These are phyloP conservation scores for Pyrrhoderma noxium DNA, from an alignment of 1,284 basidiomycete species.

Conservation along the genomic window DNA sequence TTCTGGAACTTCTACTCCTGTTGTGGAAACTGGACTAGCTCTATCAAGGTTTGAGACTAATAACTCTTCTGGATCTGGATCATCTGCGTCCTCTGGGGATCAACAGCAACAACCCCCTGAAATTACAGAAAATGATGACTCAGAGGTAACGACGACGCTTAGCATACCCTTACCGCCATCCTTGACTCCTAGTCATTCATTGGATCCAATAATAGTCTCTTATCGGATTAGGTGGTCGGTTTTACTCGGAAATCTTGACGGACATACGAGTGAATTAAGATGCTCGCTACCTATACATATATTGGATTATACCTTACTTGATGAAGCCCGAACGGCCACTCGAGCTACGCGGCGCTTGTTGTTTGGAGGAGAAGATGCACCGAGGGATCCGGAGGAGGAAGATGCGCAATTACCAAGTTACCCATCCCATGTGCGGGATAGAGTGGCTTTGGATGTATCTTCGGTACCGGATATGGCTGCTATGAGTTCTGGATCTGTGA, in stretches of 20 bases:
- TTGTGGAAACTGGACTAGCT: constrained; percentile 6
- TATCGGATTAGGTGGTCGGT: constrained; percentile 75
- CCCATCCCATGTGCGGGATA: constrained; percentile 80
- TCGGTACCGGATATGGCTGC: constrained; percentile 29
- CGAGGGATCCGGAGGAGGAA: constrained; percentile 39
- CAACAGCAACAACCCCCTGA: constrained; percentile 1
- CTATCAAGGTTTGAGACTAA: constrained; percentile 8
- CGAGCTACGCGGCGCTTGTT: constrained; percentile 64
- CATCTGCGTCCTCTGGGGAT: constrained; percentile 13
- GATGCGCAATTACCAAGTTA: constrained; percentile 82
- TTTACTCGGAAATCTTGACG: constrained; percentile 77
- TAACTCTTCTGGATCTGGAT: constrained; percentile 13
- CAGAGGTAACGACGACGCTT: constrained; percentile 30
- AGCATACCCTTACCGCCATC: constrained; percentile 43
- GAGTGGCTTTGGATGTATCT: constrained; percentile 68
- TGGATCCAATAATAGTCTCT: constrained; percentile 57
- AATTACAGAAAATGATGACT: constrained; percentile 36
- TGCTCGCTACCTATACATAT: constrained; percentile 86
- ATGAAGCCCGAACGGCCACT: constrained; percentile 68
- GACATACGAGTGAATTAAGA: constrained; percentile 83
- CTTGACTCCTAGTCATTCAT: constrained; percentile 53
- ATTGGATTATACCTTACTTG: constrained; percentile 63
- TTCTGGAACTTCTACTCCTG: constrained; percentile 21
- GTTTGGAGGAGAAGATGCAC: constrained; percentile 39
- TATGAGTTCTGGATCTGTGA: constrained; percentile 26